Conservation (phyloP, 2,329 filamentous ascomycete genomes). For the Curvularia sp. region DNA sequence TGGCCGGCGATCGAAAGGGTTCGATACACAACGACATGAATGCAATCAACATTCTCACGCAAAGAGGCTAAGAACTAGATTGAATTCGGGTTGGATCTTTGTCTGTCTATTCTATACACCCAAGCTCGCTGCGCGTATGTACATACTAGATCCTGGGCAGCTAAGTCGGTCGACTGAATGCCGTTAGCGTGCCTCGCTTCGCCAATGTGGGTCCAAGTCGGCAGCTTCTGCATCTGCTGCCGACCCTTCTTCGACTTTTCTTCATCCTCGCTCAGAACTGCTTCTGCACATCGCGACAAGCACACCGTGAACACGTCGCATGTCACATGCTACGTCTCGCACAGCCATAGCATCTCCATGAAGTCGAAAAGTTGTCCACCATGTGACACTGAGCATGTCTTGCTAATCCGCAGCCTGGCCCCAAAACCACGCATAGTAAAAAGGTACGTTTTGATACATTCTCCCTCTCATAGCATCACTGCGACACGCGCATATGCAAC, state of each 20-base stretch:
- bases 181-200: conserved; percentile 18
- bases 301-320: background rate
- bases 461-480: background rate
- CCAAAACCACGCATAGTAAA: background rate
- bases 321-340: background rate
- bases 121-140: background rate
- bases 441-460: conserved; percentile 23
- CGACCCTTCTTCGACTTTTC: conserved; percentile 18
- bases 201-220: conserved; percentile 9
- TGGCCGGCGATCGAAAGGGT: background rate
- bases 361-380: background rate
- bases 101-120: background rate
- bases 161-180: background rate
- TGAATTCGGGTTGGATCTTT: background rate
- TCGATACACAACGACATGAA: background rate
- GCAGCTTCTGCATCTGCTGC: conserved; percentile 5
- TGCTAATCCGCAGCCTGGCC: conserved; percentile 1
- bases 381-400: background rate
- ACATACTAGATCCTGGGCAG: background rate
- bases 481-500: conserved; percentile 5
- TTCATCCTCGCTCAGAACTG: conserved; percentile 1
- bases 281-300: background rate
- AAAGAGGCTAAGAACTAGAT: too few species aligned
- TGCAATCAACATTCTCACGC: background rate
- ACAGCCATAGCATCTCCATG: background rate